Base-by-base conservation (phyloP, 2,329 filamentous ascomycete species). In the Aspergillus fijiensis region DNA sequence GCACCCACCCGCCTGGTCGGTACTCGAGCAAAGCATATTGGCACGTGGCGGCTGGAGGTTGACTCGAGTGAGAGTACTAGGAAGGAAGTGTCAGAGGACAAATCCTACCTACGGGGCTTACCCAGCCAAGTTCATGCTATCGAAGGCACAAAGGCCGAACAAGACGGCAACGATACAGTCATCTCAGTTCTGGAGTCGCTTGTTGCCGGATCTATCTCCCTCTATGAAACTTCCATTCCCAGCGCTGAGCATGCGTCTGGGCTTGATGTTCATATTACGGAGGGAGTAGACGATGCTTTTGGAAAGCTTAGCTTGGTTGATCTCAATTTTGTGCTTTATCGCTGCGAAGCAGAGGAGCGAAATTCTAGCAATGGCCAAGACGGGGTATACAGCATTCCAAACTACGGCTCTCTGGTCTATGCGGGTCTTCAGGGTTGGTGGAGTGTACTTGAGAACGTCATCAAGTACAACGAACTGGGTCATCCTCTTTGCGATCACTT, bases 341-440 rank as follows among this genome's bases (percentile, higher is more conserved):
- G 92, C 60, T 96, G 91, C 65, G 93, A 98, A 62, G 87, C 92
- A 3, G 95, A 99, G 75, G 96, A 91, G 76, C 85, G 86, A 51
- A 92, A 95, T 67, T 86, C 85, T 6, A 96, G 90, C 64, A 84
- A 84, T 55, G 91, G 92, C 4, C 84, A 85, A 61, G 91, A 97
- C 72, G 94, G 95, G n/a, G 88, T 88, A 9, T 99, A 98, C 77
- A 85, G 88, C 55, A 89, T 99, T 64, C 95, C 95, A 1, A 88
- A 88, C 1, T 82, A 92, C 71, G 94, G 93, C 2, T 87, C 89
- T 60, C 84, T 97, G 48, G 91, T 97, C 2, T 99, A 98, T 75
- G 94, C 94, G 61, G 95, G 95, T 62, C 83, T 99, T n/a, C 95
- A 99, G 75, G 96, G 96, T 42, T 99, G 95, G 94, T 96, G 94